Conservation (phyloP, 2,329 filamentous ascomycete genomes). For the Arthrobotrys sinensis region DNA sequence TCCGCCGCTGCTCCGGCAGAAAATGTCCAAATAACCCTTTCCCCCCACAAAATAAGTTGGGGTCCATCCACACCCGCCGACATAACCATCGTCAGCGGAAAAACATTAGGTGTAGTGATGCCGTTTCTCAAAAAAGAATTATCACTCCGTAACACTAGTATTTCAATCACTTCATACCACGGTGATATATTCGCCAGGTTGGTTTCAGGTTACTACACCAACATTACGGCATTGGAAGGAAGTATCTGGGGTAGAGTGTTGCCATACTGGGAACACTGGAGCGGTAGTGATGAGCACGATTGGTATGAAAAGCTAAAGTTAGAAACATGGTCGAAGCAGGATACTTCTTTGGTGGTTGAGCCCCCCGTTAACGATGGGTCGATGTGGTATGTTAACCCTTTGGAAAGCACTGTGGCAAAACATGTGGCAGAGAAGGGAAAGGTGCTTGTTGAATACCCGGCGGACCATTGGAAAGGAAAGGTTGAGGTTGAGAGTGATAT, state of each 20-base stretch:
- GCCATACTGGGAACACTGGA: conserved; percentile 18
- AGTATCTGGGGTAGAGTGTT: not conserved
- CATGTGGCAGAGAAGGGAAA: conserved; percentile 10
- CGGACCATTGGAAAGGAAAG: conserved; percentile 21
- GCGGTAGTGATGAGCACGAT: not conserved
- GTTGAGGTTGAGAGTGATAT: conserved; percentile 19
- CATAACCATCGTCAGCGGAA: not conserved
- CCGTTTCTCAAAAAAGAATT: not conserved
- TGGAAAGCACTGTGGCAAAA: not conserved
- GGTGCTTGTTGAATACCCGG: conserved; percentile 19
- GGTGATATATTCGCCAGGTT: conserved; percentile 2
- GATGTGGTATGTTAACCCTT: not conserved
- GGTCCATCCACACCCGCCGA: conserved; percentile 10
- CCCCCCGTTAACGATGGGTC: conserved; percentile 2
- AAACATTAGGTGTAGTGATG: not conserved
- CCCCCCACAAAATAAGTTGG: conserved; percentile 2
- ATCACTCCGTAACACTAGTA: conserved; percentile 4
- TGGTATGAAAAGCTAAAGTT: conserved; percentile 2
- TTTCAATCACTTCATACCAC: not conserved
- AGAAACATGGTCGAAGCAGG: not conserved
- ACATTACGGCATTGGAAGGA: conserved; percentile 16
- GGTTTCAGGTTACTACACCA: conserved; percentile 5
- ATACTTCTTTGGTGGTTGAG: conserved; percentile 3
- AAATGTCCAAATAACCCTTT: not conserved
- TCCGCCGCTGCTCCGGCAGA: not conserved